Percentiles rank a stretch among this genome's conserved stretches.
Evolutionary conservation across 257 asterid species (phyloP).

Genomic region (Cynanchum wilfordii): DNA sequence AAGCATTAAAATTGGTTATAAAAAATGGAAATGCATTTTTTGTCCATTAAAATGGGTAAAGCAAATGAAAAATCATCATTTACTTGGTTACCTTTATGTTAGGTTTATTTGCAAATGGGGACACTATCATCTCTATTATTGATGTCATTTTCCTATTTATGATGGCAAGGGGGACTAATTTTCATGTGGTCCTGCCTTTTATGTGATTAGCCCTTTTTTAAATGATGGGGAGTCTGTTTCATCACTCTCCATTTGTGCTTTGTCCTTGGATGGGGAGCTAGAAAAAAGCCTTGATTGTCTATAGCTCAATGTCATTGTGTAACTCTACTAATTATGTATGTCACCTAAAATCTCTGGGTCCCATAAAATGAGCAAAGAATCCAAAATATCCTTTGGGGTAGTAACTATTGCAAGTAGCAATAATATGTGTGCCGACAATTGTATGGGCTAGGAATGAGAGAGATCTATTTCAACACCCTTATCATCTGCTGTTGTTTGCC

Average conservation of each 20-base stretch:
- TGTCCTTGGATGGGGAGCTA: not conserved
- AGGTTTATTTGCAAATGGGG: not conserved
- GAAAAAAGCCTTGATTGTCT: not conserved
- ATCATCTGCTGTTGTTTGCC: not conserved
- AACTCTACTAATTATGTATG: not conserved
- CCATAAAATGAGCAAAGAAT: not conserved
- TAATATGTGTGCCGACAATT: not conserved
- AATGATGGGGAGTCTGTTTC: not conserved
- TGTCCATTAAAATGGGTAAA: not conserved
- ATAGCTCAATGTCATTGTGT: not conserved
- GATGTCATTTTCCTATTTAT: constrained; percentile 1
- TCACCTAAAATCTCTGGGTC: constrained; percentile 12
- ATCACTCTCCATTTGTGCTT: not conserved
- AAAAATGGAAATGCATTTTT: no score
- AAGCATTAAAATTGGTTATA: not conserved
- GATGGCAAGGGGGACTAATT: not conserved
- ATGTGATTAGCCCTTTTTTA: not conserved
- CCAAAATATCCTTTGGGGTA: not conserved
- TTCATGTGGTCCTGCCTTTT: not conserved
- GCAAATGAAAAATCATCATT: not conserved
- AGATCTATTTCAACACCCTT: not conserved
- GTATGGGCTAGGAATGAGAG: not conserved
- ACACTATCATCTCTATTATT: not conserved
- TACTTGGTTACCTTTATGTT: not conserved
- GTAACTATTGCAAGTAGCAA: not conserved